Base-by-base conservation (phyloP, 495 filamentous ascomycete species). In the Podospora pseudoanserina region DNA sequence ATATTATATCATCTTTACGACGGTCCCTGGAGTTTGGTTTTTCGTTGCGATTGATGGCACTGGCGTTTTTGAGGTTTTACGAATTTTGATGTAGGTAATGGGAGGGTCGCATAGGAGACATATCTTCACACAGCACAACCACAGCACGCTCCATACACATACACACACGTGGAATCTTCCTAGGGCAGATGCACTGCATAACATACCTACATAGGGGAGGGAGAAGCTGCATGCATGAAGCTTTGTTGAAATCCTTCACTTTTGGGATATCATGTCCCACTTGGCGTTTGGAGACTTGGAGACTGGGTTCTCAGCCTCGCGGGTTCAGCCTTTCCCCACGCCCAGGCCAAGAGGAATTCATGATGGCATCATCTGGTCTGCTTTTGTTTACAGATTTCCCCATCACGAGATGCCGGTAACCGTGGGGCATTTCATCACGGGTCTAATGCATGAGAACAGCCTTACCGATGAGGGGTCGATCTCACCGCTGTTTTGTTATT, bases 51-150 rank as follows among this genome's bases (percentile, higher is more conserved):
- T 57, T 53, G 69, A 66, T 30, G 72, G 70, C 72, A 72, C 60
- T 70, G 74, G 74, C 68, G 74, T 76, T 73, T 73, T 70, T 34
- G 49, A 64, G 74, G 65, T 67, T 67, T 72, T 20, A 59, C 16
- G 63, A 65, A 59, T 68, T 65, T 65, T 71, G 61, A 69, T 69
- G 57, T 71, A 71, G 30, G 65, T 70, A 64, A 4, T 53, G 63
- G 67, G 26, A 19, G 28, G 60, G 54, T 65, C 44, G 59, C 58
- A 34, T 28, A 64, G 63, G 28, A 69, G 15, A 44, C 53, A 57
- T 56, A 61, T 49, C 20, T 55, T 23, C 39, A 49, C 3, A 49
- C 39, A 49, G 39, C 39, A 49, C 39, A 49, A 49, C 39, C 39
- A 49, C 15, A 49, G 9, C 23, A 2, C 23, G 39, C 39, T 49